Evolutionary conservation across 768 basidiomycete species (phyloP).

Genomic region (Saitozyma sp.): DNA sequence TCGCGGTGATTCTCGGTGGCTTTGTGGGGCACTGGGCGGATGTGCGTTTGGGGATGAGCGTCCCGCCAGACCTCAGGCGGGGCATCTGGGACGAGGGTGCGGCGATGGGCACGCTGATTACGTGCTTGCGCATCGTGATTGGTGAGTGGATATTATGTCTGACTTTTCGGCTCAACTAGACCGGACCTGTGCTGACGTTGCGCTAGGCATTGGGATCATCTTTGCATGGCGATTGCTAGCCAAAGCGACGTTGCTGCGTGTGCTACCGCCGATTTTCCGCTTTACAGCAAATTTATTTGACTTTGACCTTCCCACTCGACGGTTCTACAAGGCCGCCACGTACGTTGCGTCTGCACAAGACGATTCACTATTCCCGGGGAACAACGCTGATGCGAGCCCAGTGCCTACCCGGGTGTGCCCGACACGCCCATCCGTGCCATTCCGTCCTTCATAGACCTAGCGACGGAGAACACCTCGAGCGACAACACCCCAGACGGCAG

Average conservation of each 20-base stretch:
- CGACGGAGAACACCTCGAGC: constrained; percentile 36
- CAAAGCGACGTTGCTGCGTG: constrained; percentile 69
- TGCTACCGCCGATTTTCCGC: constrained; percentile 83
- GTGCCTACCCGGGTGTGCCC: constrained; percentile 65
- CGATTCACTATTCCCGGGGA: neutral
- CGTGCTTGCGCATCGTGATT: constrained; percentile 19
- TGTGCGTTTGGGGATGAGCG: neutral
- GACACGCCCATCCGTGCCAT: constrained; percentile 69
- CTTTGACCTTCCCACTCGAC: constrained; percentile 73
- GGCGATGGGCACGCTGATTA: constrained; percentile 3
- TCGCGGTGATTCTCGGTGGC: constrained; percentile 79
- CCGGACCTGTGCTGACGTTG: neutral
- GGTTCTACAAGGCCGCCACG: constrained; percentile 88
- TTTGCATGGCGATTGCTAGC: constrained; percentile 86
- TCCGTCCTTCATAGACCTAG: constrained; percentile 82
- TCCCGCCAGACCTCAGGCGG: constrained; percentile 1
- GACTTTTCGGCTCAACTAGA: neutral
- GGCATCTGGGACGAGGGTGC: constrained; percentile 9
- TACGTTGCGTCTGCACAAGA: constrained; percentile 47
- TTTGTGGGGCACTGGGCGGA: constrained; percentile 66
- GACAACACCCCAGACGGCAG: constrained; percentile 7
- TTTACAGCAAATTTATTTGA: constrained; percentile 59
- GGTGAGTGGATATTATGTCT: constrained; percentile 14
- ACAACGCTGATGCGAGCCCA: constrained; percentile 14
- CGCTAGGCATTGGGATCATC: constrained; percentile 70